Base-by-base conservation (phyloP, 495 filamentous ascomycete species). In the Lineolata rhizophorae region DNA sequence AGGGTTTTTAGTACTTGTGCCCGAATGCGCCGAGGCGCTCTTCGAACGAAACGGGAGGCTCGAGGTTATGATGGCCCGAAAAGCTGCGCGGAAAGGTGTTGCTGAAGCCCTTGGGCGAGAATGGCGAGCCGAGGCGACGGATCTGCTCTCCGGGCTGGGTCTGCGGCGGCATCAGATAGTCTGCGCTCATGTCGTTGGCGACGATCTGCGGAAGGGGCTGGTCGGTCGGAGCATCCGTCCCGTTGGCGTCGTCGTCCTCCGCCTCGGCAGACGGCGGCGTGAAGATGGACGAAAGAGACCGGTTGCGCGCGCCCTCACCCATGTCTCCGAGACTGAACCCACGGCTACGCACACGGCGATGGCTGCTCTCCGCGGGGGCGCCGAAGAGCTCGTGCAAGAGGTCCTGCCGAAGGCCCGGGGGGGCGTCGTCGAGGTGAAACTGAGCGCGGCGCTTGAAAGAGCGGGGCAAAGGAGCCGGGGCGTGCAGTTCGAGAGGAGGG, bases 321-420 rank as follows among this genome's bases (percentile, higher is more conserved):
- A 51, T 47, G 18, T 59, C 68, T n/a, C 62, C 51, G 21, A 72
- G 60, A 16, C 65, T 70, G 30, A 73, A 76, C 5, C 68, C 71
- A 4, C 74, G 57, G 21, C 60, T 58, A 15, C 56, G 57, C 17
- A 62, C 53, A 12, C 56, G 57, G 26, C 57, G 55, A 33, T 44
- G 42, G 31, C 40, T 45, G 5, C 42, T 48, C 18, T 54, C 52
- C 9, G 50, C 37, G 3, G 51, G 45, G 2, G 51, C 46, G 9
- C 55, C 54, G 32, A 64, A 61, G 16, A 64, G 37, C 28, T 58
- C 52, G 30, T 67, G 54, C 22, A 70, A 50, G 38, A 72, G 37
- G 20, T 35, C 41, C n/a, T 35, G 29, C 18, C 24, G 28, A 3
- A 42, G 55, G 36, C 41, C 58, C 35, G 44, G 30, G 63, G 46